Base-by-base conservation (phyloP, 2,329 filamentous ascomycete genomes). In the Basipetospora sp. region DNA sequence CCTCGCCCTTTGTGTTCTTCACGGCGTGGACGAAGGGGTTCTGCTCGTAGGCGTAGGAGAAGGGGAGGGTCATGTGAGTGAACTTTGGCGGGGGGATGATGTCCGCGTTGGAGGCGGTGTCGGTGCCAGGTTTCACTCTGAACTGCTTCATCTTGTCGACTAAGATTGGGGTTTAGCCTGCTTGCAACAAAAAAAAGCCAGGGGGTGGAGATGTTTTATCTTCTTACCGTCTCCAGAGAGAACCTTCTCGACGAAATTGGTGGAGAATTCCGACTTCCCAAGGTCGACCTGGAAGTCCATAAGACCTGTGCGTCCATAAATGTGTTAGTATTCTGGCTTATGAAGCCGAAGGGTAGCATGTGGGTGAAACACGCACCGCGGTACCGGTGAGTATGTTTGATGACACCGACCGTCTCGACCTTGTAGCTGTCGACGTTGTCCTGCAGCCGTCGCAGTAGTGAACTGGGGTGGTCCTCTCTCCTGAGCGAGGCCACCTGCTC, bases 241-340 rank as follows among this genome's bases (percentile, higher is more conserved):
- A 18, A 92, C 65, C 39, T 79, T 72, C 3, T 86, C 67, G 37
- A 73, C 69, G 41, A 94, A 75, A 42, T 77, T 73, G 22, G 68
- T 67, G 49, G 86, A 74, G 53, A 92, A 83, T 0, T 70, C 62
- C 32, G 78, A 79, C 26, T 71, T 67, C 11, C 67, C 67, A 36
- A 80, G 76, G 16, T 82, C 75, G 57, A 79, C 88, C 50, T 92
- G 84, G 50, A 92, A 92, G 56, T 96, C 88, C 8, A 85, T 79
- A 45, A 93, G 67, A 22, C 71, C 73, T 74, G 26, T 25, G 22
- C n/a, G n/a, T n/a, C n/a, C n/a, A n/a, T n/a, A 25, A 6, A 11
- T 11, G 22, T 25, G 22, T 25, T 25, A 25, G 22, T 25, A 6
- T 11, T 11, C 22, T 25, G 11, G 6, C 22, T 25, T 25, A 6